These are phyloP conservation scores for Axilococcus clingmanii DNA, from an alignment of 139 green algal species.

Conservation along the genomic window DNA sequence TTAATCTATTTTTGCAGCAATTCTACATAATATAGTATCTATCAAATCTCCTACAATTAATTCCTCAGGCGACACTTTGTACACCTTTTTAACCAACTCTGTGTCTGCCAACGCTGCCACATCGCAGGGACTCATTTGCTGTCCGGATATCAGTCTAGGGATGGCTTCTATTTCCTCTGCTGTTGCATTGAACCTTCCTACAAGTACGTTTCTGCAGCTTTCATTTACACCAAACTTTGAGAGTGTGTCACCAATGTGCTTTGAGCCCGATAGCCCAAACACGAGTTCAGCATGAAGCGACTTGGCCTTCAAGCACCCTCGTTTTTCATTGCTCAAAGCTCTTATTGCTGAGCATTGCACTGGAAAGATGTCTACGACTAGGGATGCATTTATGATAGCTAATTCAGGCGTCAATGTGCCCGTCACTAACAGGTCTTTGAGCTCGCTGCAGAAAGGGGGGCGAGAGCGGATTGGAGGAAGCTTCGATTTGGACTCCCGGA, in stretches of 20 bases:
- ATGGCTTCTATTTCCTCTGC: conserved; percentile 25
- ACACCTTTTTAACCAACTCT: conserved; percentile 19
- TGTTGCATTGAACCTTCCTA: conserved; percentile 43
- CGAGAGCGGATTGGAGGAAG: background rate
- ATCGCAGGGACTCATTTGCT: conserved; percentile 5
- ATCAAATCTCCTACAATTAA: conserved; percentile 31
- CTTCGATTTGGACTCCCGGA: background rate
- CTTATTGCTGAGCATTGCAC: conserved; percentile 31
- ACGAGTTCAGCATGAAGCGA: conserved; percentile 53
- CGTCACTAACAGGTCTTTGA: conserved; percentile 18
- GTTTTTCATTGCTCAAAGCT: conserved; percentile 16
- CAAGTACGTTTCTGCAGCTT: conserved; percentile 26
- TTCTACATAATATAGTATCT: conserved; percentile 25
- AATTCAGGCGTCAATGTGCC: conserved; percentile 18
- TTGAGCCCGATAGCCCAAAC: conserved; percentile 37
- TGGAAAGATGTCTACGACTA: conserved; percentile 34
- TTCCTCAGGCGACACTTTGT: conserved; percentile 35
- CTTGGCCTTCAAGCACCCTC: conserved; percentile 19
- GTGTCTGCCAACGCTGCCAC: conserved; percentile 6
- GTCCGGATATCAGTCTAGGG: conserved; percentile 7
- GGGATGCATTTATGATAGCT: conserved; percentile 28
- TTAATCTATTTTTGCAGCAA: too few relatives aligned
- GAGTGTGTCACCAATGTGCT: conserved; percentile 46
- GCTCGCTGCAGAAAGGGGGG: conserved; percentile 12
- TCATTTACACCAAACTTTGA: conserved; percentile 44